Base-by-base conservation (phyloP, 768 basidiomycete genomes). In the Rhodotorula kratochvilovae region DNA sequence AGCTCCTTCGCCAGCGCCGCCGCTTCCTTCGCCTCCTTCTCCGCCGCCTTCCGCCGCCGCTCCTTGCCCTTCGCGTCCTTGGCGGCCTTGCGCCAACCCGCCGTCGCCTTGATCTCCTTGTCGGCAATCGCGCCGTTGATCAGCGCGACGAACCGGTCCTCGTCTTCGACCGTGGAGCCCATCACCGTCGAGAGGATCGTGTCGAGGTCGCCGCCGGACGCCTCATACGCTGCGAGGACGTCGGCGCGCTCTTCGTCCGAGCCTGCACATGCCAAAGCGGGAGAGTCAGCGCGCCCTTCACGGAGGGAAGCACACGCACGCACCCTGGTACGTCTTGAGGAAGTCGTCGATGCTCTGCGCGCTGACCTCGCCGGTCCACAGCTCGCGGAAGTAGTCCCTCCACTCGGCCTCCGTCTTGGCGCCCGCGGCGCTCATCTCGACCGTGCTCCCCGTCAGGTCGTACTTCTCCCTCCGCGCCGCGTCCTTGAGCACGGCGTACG, bases 311-410 rank as follows among this genome's bases (percentile, higher is more conserved):
- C 4, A 7, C 0, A 54, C 0, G 10, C 29, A 66, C 81, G 65
- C 68, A 89, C 96, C 92, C 84, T 98, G 93, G 80, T 99, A 99
- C 77, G 87, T 88, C 76, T 87, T 87, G 85, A 91, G 95, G 86
- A 95, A 87, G 79, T 96, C 91, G 74, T 97, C 92, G 64, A 99
- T 83, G 79, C 87, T 89, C 70, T 70, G 43, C 13, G 63, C 69
- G 39, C 58, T 73, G 19, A 77, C 77, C 68, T 78, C 75, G 29
- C 76, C 77, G 21, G 64, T 25, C 74, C 75, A 78, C 39, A 77
- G 63, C 48, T 78, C 76, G 48, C 57, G 70, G 76, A 98, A 99
- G 81, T 99, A 99, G 12, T 90, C 86, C 77, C 92, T 91, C 96
- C 96, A 99, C 71, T 88, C 90, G 69, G 89, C 90, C 17, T 87